phyloP scores from a whole-genome alignment of 352 stramenopile genomes.

The Globisporangium ultimum region DNA sequence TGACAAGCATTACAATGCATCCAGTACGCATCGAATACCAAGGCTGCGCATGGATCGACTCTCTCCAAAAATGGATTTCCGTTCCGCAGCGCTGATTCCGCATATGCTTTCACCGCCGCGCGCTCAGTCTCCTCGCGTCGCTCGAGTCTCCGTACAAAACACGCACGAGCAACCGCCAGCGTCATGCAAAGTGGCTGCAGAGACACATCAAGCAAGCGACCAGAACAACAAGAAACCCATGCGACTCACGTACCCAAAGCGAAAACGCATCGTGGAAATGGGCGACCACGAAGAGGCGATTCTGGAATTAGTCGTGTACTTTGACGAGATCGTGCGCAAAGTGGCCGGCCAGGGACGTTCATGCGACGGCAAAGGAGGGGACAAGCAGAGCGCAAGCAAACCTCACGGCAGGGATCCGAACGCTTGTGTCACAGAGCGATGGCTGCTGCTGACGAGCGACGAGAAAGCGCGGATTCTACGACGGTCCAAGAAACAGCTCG shows the following conservation, averaged over 20 bases:
- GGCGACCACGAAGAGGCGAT: constrained; percentile 40
- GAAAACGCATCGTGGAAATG: constrained; percentile 35
- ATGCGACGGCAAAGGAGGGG: background rate
- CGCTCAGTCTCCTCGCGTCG: constrained; percentile 3
- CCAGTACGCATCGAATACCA: background rate
- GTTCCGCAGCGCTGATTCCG: constrained; percentile 3
- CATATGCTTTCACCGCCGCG: constrained; percentile 23
- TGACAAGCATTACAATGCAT: background rate
- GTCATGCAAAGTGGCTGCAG: background rate
- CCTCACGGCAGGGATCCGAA: too few species aligned
- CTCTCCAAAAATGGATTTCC: constrained; percentile 12
- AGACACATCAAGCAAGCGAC: background rate
- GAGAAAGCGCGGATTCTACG: constrained; percentile 13
- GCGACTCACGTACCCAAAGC: constrained; percentile 2
- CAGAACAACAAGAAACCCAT: background rate
- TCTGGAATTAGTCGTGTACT: constrained; percentile 33
- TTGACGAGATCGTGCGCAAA: constrained; percentile 19
- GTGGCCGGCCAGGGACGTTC: background rate
- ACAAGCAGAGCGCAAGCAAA: background rate
- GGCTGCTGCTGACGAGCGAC: constrained; percentile 13
- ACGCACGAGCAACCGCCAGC: constrained; percentile 1
- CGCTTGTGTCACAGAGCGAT: constrained; percentile 5
- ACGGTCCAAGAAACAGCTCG: constrained; percentile 16
- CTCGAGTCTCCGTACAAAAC: background rate
- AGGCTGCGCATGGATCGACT: constrained; percentile 7